phyloP scores from a whole-genome alignment of 2,329 filamentous ascomycete genomes.

The Aspergillus sp. region DNA sequence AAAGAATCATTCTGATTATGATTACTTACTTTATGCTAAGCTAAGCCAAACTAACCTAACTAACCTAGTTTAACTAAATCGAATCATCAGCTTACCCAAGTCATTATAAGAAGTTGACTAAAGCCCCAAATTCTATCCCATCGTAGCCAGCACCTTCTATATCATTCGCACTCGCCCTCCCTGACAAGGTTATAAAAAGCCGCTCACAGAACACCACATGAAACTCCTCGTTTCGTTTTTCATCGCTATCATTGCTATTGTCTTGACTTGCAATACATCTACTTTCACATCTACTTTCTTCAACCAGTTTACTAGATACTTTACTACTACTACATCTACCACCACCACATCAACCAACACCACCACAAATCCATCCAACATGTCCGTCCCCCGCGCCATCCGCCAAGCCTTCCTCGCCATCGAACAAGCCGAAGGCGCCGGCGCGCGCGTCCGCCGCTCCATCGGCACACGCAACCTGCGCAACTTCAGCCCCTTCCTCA shows the following conservation, averaged over 20 bases:
- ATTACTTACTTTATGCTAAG: too few relatives aligned
- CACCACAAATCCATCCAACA: constrained; percentile 46
- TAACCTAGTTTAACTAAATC: too few relatives aligned
- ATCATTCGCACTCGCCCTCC: constrained; percentile 19
- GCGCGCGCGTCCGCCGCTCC: constrained; percentile 81
- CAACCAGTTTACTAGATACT: not conserved
- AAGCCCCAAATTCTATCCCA: constrained; percentile 2
- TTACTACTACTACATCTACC: constrained; percentile 17
- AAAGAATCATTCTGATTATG: not conserved
- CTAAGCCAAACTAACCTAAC: too few relatives aligned
- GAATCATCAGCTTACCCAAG: constrained; percentile 5
- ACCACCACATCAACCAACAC: constrained; percentile 14
- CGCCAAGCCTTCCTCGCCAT: constrained; percentile 79
- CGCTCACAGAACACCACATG: constrained; percentile 27
- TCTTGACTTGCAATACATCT: constrained; percentile 17
- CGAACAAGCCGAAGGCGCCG: constrained; percentile 85
- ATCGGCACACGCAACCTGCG: constrained; percentile 81
- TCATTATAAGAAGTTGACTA: constrained; percentile 32
- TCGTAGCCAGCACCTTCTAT: constrained; percentile 24
- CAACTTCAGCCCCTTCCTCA: constrained; percentile 89
- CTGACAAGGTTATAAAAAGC: constrained; percentile 30
- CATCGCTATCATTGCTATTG: constrained; percentile 41
- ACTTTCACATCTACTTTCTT: not conserved
- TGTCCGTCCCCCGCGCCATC: constrained; percentile 73
- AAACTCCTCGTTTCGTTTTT: constrained; percentile 39